A percentile compares a stretch with the other conserved stretches of the same genome.
Conservation (phyloP, 148 eudicot species). For the Spergularia bocconei region DNA sequence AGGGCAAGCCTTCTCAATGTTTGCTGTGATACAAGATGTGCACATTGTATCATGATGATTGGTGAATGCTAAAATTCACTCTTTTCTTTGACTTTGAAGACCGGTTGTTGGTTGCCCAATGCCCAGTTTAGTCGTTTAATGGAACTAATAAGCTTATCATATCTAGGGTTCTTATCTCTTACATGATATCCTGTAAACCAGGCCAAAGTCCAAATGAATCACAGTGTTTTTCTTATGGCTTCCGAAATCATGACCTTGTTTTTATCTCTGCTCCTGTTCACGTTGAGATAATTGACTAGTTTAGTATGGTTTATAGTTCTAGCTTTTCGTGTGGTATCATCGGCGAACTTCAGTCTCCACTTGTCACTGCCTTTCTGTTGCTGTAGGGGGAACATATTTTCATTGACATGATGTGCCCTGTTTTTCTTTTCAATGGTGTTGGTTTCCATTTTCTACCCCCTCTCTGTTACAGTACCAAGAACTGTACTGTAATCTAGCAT, state of each 20-base stretch:
- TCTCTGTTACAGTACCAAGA: too few species aligned
- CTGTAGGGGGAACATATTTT: constrained; percentile 1
- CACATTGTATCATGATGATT: not conserved
- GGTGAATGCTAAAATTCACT: not conserved
- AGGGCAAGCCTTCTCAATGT: not conserved
- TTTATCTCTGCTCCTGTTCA: too few species aligned
- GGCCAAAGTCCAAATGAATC: not conserved
- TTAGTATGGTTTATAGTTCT: too few species aligned
- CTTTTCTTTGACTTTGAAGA: not conserved
- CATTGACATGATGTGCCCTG: not conserved
- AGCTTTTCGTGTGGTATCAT: not conserved
- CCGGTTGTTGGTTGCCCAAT: not conserved
- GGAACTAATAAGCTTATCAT: not conserved
- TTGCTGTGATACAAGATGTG: not conserved
- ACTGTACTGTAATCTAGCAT: too few species aligned
- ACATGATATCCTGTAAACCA: not conserved
- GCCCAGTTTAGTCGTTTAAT: not conserved
- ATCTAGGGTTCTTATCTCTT: not conserved
- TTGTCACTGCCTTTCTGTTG: not conserved
- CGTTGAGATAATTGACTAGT: too few species aligned
- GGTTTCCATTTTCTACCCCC: not conserved
- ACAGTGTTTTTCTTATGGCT: too few species aligned
- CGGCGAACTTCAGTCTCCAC: not conserved
- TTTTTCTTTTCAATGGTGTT: not conserved
- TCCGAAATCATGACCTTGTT: too few species aligned